A percentile compares a stretch with the other conserved stretches of the same genome.
These are phyloP conservation scores for Fusarium proliferatum DNA, from an alignment of 2,329 filamentous ascomycete species.

Conservation along the genomic window DNA sequence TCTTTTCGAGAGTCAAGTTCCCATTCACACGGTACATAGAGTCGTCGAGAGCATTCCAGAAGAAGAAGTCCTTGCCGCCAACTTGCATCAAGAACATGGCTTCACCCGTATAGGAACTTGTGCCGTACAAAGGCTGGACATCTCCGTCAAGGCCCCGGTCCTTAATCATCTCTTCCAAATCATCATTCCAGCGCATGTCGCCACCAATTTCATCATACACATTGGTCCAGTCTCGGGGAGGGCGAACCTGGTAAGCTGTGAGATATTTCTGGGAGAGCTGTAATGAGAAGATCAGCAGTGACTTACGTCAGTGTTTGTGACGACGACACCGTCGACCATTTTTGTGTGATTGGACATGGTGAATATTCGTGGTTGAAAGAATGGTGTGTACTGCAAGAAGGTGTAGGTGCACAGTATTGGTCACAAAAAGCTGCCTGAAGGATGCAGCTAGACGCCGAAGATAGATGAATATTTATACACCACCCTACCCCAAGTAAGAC, in stretches of 20 bases:
- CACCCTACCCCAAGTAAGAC: fast-evolving
- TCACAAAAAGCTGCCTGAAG: neutral
- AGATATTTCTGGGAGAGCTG: neutral
- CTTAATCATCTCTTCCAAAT: neutral
- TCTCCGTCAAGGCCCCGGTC: neutral
- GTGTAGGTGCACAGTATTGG: too few species aligned
- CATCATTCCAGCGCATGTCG: neutral
- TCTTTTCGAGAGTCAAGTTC: neutral
- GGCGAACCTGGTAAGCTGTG: fast-evolving
- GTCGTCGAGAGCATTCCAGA: neutral
- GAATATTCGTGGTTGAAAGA: fast-evolving
- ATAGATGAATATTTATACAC: neutral
- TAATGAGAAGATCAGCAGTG: fast-evolving
- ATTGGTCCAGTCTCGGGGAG: neutral
- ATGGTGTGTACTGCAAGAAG: neutral
- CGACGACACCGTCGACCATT: neutral
- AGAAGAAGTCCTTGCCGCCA: neutral
- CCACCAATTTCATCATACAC: neutral
- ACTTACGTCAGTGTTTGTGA: neutral
- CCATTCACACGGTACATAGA: neutral
- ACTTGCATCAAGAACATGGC: neutral
- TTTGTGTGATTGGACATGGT: neutral
- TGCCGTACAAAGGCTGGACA: neutral
- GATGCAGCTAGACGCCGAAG: neutral
- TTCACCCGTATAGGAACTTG: neutral